A percentile compares a stretch with the other conserved stretches of the same genome.
phyloP scores from a whole-genome alignment of 257 asterid genomes.

The Solanum bulbocastanum region DNA sequence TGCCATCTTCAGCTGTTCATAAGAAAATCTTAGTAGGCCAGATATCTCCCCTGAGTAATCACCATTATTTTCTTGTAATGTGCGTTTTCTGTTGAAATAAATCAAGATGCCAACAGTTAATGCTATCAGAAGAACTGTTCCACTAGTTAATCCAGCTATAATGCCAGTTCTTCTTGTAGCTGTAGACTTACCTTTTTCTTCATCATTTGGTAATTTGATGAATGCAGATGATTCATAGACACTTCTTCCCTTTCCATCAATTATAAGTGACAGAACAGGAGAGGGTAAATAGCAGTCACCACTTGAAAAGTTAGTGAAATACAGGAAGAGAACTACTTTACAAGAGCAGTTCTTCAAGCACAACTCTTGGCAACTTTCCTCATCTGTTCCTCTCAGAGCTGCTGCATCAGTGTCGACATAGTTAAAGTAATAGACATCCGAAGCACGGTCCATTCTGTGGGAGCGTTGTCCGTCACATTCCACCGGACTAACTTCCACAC shows the following conservation, averaged over 20 bases:
- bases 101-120: neutral
- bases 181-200: neutral
- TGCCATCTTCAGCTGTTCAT: constrained; percentile 5
- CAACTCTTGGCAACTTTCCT: constrained; percentile 19
- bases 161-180: neutral
- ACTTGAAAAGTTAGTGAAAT: constrained; percentile 6
- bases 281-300: constrained; percentile 31
- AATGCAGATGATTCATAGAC: constrained; percentile 7
- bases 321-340: constrained; percentile 26
- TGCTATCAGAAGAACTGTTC: neutral
- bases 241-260: constrained; percentile 6
- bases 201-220: constrained; percentile 9
- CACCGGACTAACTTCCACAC: constrained; percentile 21
- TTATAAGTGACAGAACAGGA: constrained; percentile 22
- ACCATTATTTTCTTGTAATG: constrained; percentile 5
- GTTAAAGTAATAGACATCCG: constrained; percentile 18
- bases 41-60: constrained; percentile 11
- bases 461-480: constrained; percentile 10
- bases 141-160: neutral
- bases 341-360: constrained; percentile 33
- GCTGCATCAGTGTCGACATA: neutral
- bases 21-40: constrained; percentile 9
- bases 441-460: constrained; percentile 20
- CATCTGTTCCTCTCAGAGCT: constrained; percentile 1
- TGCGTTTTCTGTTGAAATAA: neutral